These are phyloP conservation scores for Diaporthe batatas DNA, from an alignment of 2,329 filamentous ascomycete genomes.

Conservation along the genomic window DNA sequence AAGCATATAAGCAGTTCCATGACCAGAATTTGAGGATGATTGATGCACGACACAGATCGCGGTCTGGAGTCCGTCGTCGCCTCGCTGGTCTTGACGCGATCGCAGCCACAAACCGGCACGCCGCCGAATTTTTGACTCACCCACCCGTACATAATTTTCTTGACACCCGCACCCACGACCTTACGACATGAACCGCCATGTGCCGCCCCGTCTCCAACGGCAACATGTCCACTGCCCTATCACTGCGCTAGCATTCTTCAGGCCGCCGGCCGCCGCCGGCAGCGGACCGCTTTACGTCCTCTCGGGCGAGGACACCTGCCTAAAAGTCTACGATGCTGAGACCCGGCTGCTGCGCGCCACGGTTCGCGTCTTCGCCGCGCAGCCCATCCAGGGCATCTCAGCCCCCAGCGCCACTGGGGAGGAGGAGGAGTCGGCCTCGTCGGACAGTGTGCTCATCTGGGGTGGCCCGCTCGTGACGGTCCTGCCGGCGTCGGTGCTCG, in stretches of 20 bases:
- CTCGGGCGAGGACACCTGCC: slow-evolving; percentile 70
- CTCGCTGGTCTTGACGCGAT: background rate
- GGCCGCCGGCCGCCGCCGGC: slow-evolving; percentile 29
- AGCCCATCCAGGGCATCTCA: slow-evolving; percentile 80
- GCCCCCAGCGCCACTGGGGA: slow-evolving; percentile 49
- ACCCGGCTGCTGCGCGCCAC: slow-evolving; percentile 55
- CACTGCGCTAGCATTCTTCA: slow-evolving; percentile 70
- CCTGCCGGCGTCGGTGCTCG: slow-evolving; percentile 52
- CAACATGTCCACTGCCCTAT: slow-evolving; percentile 66
- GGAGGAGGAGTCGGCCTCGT: slow-evolving; percentile 21
- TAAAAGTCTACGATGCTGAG: slow-evolving; percentile 65
- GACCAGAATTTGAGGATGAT: background rate
- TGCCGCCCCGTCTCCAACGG: slow-evolving; percentile 44
- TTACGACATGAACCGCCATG: slow-evolving; percentile 35
- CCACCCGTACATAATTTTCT: slow-evolving; percentile 19
- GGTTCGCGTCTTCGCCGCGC: slow-evolving; percentile 71
- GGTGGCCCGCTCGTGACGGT: slow-evolving; percentile 73
- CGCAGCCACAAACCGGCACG: background rate
- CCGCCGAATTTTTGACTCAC: slow-evolving; percentile 30
- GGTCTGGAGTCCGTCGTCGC: background rate
- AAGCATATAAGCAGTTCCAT: background rate
- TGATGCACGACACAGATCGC: background rate
- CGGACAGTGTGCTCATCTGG: slow-evolving; percentile 71
- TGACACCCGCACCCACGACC: slow-evolving; percentile 8
- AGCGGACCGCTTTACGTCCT: slow-evolving; percentile 60